Evolutionary conservation across 768 basidiomycete species (phyloP).

Genomic region (Exsudoporus frostii): DNA sequence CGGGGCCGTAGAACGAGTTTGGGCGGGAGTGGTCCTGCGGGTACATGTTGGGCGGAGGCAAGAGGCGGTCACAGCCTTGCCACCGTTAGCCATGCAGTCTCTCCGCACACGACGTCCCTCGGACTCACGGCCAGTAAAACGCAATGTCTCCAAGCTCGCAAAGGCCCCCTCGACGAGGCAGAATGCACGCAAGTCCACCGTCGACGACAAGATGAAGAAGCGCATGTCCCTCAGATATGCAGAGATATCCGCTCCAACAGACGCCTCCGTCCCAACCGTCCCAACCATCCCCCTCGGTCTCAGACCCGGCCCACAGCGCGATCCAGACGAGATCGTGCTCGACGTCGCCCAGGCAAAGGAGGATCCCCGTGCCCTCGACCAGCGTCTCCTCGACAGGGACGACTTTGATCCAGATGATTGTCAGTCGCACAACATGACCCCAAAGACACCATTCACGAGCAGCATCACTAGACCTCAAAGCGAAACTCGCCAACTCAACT

Average conservation of each 20-base stretch:
- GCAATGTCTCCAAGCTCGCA: slow-evolving; percentile 30
- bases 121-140: slow-evolving; percentile 37
- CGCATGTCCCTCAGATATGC: slow-evolving; percentile 95
- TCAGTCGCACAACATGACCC: slow-evolving; percentile 39
- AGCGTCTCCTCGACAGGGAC: slow-evolving; percentile 66
- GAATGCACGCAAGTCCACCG: slow-evolving; percentile 45
- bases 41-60: slow-evolving; percentile 28
- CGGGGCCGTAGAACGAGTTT: slow-evolving; percentile 33
- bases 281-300: slow-evolving; percentile 52
- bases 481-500: slow-evolving; percentile 86
- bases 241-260: slow-evolving; percentile 73
- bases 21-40: slow-evolving; percentile 34
- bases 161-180: slow-evolving; percentile 31
- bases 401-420: slow-evolving; percentile 88
- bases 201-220: slow-evolving; percentile 93
- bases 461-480: slow-evolving; percentile 58
- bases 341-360: slow-evolving; percentile 40
- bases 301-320: slow-evolving; percentile 34
- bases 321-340: slow-evolving; percentile 49
- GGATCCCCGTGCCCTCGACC: slow-evolving; percentile 59
- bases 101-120: slow-evolving; percentile 52
- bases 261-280: slow-evolving; percentile 50
- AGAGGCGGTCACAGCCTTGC: slow-evolving; percentile 14
- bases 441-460: neutral
- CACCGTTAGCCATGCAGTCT: slow-evolving; percentile 45